Percentiles rank a stretch among this genome's conserved stretches.
Conservation (phyloP, 331 rosid species). For the Telfairia occidentalis region DNA sequence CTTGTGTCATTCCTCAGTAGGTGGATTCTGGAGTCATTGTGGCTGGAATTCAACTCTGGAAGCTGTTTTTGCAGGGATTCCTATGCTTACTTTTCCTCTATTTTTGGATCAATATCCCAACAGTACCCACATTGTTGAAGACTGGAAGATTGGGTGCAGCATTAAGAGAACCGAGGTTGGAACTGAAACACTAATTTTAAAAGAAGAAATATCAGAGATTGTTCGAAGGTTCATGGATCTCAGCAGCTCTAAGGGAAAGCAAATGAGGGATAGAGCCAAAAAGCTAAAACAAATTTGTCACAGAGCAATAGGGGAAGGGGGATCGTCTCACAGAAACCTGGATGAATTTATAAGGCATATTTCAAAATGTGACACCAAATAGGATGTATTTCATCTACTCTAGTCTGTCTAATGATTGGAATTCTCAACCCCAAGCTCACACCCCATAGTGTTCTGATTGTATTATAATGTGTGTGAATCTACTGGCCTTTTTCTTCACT, state of each 20-base stretch:
- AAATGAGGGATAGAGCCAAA: conserved; percentile 23
- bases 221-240: conserved; percentile 26
- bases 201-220: conserved; percentile 22
- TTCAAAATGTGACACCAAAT: conserved; percentile 6
- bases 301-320: conserved; percentile 18
- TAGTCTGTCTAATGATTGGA: neutral
- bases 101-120: conserved; percentile 28
- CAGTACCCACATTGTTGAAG: conserved; percentile 30
- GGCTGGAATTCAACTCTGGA: conserved; percentile 45
- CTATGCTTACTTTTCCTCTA: conserved; percentile 34
- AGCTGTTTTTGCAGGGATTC: conserved; percentile 30
- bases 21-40: conserved; percentile 36
- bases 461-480: neutral
- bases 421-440: neutral
- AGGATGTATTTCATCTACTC: neutral
- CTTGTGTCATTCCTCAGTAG: conserved; percentile 31
- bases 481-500: neutral
- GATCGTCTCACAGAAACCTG: conserved; percentile 25
- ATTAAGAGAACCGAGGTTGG: conserved; percentile 14
- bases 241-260: conserved; percentile 18
- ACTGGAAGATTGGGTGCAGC: conserved; percentile 31
- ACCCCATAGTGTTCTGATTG: neutral
- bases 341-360: conserved; percentile 24
- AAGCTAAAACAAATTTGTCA: conserved; percentile 17
- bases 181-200: neutral